Percentiles rank a stretch among this genome's conserved stretches.
These are phyloP conservation scores for Rhodotorula mucilaginosa DNA, from an alignment of 1,284 basidiomycete genomes.

Conservation along the genomic window DNA sequence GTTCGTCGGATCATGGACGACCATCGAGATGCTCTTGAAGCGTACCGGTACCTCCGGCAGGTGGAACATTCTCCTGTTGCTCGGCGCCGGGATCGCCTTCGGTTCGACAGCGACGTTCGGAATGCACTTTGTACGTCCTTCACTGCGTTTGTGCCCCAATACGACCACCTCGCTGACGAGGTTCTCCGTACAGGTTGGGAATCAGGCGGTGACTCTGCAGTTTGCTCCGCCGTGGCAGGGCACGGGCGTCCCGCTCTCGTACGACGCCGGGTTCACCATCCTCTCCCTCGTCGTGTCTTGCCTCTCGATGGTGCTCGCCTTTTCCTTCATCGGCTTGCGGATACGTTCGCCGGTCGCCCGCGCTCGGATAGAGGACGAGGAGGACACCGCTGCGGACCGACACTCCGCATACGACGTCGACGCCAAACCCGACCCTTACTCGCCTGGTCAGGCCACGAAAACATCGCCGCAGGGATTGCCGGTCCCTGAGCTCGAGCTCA, in stretches of 20 bases:
- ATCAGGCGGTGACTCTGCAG: slow-evolving; percentile 51
- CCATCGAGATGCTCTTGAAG: slow-evolving; percentile 50
- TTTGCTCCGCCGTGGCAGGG: slow-evolving; percentile 43
- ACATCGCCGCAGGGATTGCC: background rate
- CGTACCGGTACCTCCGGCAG: slow-evolving; percentile 50
- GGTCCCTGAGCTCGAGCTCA: background rate
- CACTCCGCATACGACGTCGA: slow-evolving; percentile 9
- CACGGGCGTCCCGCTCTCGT: slow-evolving; percentile 48
- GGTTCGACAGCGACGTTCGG: slow-evolving; percentile 52
- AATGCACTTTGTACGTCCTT: slow-evolving; percentile 35
- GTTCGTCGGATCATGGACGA: slow-evolving; percentile 51
- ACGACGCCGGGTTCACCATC: slow-evolving; percentile 51
- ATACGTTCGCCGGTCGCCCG: slow-evolving; percentile 31
- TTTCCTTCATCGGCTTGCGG: slow-evolving; percentile 53
- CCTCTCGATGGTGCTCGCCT: slow-evolving; percentile 52
- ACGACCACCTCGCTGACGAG: background rate
- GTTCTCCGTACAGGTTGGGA: slow-evolving; percentile 47
- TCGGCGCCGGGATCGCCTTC: slow-evolving; percentile 51
- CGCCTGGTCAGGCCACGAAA: background rate
- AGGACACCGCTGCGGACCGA: background rate
- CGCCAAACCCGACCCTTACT: slow-evolving; percentile 8
- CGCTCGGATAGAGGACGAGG: background rate
- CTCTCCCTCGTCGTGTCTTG: slow-evolving; percentile 52
- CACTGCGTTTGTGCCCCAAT: background rate
- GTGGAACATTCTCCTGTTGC: slow-evolving; percentile 50